Percentiles rank a stretch among this genome's conserved stretches.
These are phyloP conservation scores for Bisporella sp. DNA, from an alignment of 2,329 filamentous ascomycete species.

Conservation along the genomic window DNA sequence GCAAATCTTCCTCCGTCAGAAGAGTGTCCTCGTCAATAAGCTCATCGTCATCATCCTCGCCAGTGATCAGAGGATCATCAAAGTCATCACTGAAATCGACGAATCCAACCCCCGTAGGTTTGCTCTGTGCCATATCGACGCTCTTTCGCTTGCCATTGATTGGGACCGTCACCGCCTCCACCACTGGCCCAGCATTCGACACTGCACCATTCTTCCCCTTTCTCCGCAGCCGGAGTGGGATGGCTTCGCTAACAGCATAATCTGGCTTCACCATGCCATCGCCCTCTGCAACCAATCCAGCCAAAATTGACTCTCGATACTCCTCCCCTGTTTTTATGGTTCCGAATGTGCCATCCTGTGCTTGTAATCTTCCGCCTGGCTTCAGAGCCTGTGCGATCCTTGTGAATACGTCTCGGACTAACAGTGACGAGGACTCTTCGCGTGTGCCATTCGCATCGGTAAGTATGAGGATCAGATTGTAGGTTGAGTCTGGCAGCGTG, in stretches of 20 bases:
- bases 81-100: conserved; percentile 62
- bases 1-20: conserved; percentile 77
- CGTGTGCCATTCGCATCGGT: conserved; percentile 65
- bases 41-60: conserved; percentile 65
- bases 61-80: conserved; percentile 39
- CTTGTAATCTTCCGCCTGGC: conserved; percentile 58
- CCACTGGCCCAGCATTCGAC: conserved; percentile 29
- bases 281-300: conserved; percentile 60
- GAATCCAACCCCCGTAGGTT: conserved; percentile 56
- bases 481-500: conserved; percentile 66
- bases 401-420: conserved; percentile 61
- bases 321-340: conserved; percentile 37
- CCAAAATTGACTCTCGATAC: conserved; percentile 74
- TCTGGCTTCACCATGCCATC: conserved; percentile 71
- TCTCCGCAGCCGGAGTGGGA: conserved; percentile 46
- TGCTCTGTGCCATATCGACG: conserved; percentile 16
- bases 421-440: conserved; percentile 54
- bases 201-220: conserved; percentile 47
- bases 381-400: conserved; percentile 65
- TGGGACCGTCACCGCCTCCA: conserved; percentile 24
- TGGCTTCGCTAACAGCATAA: conserved; percentile 27
- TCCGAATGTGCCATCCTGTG: conserved; percentile 59
- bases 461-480: conserved; percentile 79
- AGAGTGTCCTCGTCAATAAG: conserved; percentile 87
- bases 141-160: conserved; percentile 21